Evolutionary conservation across 78 protist species (phyloP), one percentile per base, ranked within the genome.

Genomic region (slime mould (Dictyostelium discoideum)): DNA sequence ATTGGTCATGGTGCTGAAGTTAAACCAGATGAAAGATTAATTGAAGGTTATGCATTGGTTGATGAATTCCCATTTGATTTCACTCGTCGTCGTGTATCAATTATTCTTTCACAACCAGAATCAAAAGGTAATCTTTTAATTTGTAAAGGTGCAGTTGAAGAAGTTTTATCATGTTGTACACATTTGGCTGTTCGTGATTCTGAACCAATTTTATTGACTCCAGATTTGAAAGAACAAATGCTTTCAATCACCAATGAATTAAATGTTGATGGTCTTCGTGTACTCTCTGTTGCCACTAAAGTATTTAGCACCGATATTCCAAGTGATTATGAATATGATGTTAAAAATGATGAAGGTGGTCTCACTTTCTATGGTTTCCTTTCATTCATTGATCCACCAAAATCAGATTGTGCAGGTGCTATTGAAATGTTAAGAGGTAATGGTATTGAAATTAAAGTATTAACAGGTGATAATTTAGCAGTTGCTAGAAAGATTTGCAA

Each of bases 381-480:
- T 8, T 69, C 95, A 22, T 90, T 90, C 57, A 90, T 90, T 39
- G 95, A 90, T 72, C 96, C 96, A 82, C 93, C 96, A 42, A 86
- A 87, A 46, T 26, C 87, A 0, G 96, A 93, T 76, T 87, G 94
- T 60, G 93, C 92, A 3, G 94, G 44, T 63, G 87, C 96, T 0
- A 93, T 93, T 44, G 29, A 16, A 22, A 44, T 29, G 29, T 63
- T 93, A 13, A 24, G 88, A 26, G 32, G 72, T 3, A 93, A 93
- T 74, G 60, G 60, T 16, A 69, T 93, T 42, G 85, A 83, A 73
- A 87, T 93, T n/a, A 93, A 93, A 89, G 93, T 93, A 84, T 74
- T 93, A 60, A 93, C 96, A 24, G 96, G 96, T 79, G 96, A 93
- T 63, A 86, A 93, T 73, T 26, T 87, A 1, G 96, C 96, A 2